These are phyloP conservation scores for Davidsoniella virescens DNA, from an alignment of 2,329 filamentous ascomycete genomes.

Conservation along the genomic window DNA sequence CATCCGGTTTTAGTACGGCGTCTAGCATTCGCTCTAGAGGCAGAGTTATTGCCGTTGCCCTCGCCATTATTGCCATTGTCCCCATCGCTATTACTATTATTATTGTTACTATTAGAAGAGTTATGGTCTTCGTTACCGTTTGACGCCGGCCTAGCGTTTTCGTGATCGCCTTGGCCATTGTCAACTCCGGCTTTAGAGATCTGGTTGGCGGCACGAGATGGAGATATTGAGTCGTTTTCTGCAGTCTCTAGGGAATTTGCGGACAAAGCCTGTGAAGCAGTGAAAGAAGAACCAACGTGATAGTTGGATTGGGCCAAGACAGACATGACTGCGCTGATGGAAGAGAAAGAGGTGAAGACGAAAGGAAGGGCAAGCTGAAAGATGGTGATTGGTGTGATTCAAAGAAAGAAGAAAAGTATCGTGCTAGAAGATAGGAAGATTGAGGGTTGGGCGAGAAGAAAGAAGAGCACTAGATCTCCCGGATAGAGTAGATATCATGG, in stretches of 20 bases:
- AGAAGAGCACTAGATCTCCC: too few species aligned
- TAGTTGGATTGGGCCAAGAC: too few species aligned
- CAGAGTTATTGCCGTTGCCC: not conserved
- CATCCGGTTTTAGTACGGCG: slow-evolving; percentile 87
- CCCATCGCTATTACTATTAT: slow-evolving; percentile 18
- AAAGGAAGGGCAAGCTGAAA: not conserved
- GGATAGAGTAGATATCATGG: too few species aligned
- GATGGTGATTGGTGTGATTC: not conserved
- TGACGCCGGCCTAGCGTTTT: too few species aligned
- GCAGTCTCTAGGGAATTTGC: too few species aligned
- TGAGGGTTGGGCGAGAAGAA: not conserved
- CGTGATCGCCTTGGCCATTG: not conserved
- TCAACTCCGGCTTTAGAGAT: not conserved
- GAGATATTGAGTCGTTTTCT: too few species aligned
- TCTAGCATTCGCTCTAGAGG: slow-evolving; percentile 21
- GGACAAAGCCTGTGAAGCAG: too few species aligned
- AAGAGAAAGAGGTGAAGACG: not conserved
- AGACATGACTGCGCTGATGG: too few species aligned
- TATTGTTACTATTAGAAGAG: slow-evolving; percentile 24
- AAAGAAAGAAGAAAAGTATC: not conserved
- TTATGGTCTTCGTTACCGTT: too few species aligned
- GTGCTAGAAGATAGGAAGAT: not conserved
- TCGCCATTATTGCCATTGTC: not conserved
- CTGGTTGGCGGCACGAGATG: too few species aligned
- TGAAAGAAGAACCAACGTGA: too few species aligned